A percentile compares a stretch with the other conserved stretches of the same genome.
Evolutionary conservation across 2,329 filamentous ascomycete genomes (phyloP).

Genomic region (Paecilomyces variotii): DNA sequence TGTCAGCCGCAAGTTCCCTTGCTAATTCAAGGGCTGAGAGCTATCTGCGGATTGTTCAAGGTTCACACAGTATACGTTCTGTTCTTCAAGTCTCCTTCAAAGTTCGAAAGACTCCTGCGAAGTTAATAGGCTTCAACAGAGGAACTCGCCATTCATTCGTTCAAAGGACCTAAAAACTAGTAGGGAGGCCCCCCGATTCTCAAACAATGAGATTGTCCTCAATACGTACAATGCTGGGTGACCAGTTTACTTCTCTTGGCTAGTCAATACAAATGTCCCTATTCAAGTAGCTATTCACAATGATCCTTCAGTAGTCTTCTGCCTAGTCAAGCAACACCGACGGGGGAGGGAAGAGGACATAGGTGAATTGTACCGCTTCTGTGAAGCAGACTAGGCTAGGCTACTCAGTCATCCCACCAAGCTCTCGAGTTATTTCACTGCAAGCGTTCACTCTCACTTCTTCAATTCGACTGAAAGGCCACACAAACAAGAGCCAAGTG

Average conservation of each 20-base stretch:
- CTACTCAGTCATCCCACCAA: neutral
- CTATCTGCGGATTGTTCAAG: no score
- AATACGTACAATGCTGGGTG: neutral
- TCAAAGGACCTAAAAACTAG: neutral
- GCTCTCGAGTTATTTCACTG: neutral
- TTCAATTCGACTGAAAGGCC: neutral
- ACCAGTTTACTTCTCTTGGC: neutral
- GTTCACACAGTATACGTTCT: no score
- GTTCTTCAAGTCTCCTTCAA: no score
- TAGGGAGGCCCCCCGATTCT: neutral
- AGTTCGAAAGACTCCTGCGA: no score
- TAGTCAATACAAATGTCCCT: neutral
- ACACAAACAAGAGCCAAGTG: neutral
- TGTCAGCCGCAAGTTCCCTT: no score
- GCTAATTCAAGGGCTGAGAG: no score
- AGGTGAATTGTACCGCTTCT: neutral
- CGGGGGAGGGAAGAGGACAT: neutral
- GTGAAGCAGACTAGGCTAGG: neutral
- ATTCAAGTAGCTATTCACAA: neutral
- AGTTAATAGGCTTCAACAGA: no score
- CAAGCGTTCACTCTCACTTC: neutral
- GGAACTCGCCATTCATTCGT: no score
- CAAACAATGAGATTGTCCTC: neutral
- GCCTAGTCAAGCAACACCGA: neutral
- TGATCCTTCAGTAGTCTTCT: neutral